These are phyloP conservation scores for Coprinellus micaceus DNA, from an alignment of 768 basidiomycete genomes.

Conservation along the genomic window DNA sequence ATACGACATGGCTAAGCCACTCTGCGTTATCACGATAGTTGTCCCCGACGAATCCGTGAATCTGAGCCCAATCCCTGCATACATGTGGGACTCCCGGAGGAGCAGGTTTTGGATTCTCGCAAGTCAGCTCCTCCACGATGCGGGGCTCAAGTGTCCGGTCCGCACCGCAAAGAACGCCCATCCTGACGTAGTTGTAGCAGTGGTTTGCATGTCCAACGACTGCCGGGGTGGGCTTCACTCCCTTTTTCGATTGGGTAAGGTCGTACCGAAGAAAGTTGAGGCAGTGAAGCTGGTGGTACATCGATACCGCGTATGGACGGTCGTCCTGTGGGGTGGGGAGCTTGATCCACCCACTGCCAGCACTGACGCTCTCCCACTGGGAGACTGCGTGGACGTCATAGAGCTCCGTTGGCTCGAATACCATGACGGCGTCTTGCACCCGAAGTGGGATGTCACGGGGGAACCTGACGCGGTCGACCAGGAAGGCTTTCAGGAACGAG, in stretches of 20 bases:
- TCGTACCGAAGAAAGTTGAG: slow-evolving; percentile 15
- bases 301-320: slow-evolving; percentile 11
- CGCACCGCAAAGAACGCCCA: slow-evolving; percentile 6
- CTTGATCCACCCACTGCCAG: slow-evolving; percentile 14
- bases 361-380: slow-evolving; percentile 13
- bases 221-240: slow-evolving; percentile 3
- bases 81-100: neutral
- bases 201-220: slow-evolving; percentile 11
- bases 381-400: slow-evolving; percentile 13
- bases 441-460: slow-evolving; percentile 10
- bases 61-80: slow-evolving; percentile 12
- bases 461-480: neutral
- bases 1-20: neutral
- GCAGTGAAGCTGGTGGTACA: slow-evolving; percentile 18
- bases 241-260: slow-evolving; percentile 12
- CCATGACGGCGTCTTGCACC: slow-evolving; percentile 8
- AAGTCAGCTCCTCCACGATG: neutral
- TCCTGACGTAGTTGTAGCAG: slow-evolving; percentile 13
- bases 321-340: neutral
- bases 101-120: neutral
- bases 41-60: slow-evolving; percentile 9
- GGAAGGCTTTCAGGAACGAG: neutral
- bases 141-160: slow-evolving; percentile 8
- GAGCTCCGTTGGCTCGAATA: slow-evolving; percentile 8
- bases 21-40: slow-evolving; percentile 1